phyloP scores from a whole-genome alignment of 2,329 filamentous ascomycete species.

The Gyromitra esculenta region DNA sequence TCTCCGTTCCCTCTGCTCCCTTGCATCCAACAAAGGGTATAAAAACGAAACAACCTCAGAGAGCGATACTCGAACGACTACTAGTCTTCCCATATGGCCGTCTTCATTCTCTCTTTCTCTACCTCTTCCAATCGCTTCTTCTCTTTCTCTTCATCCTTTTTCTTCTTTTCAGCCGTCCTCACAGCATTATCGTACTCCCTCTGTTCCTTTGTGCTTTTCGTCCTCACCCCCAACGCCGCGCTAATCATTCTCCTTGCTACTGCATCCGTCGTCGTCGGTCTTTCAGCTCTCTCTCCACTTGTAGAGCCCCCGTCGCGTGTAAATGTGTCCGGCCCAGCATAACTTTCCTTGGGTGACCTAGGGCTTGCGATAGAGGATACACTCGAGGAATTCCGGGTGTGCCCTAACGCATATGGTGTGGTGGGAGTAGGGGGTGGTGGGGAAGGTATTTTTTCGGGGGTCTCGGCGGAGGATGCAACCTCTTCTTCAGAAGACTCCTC shows the following conservation, averaged over 20 bases:
- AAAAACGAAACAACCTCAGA: constrained; percentile 3
- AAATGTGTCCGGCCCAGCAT: constrained; percentile 43
- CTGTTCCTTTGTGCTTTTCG: constrained; percentile 87
- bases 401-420: constrained; percentile 32
- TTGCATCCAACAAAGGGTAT: not conserved
- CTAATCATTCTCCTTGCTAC: constrained; percentile 91
- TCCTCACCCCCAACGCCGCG: constrained; percentile 82
- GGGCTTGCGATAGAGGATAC: constrained; percentile 26
- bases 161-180: constrained; percentile 83
- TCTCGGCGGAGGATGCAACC: constrained; percentile 46
- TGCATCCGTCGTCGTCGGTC: constrained; percentile 82
- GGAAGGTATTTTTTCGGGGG: constrained; percentile 53
- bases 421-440: constrained; percentile 55
- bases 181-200: constrained; percentile 83
- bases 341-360: constrained; percentile 32
- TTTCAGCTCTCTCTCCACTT: constrained; percentile 56
- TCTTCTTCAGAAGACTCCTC: constrained; percentile 60
- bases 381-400: constrained; percentile 37
- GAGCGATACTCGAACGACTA: not conserved
- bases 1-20: not conserved
- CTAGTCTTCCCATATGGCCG: constrained; percentile 84
- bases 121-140: constrained; percentile 70
- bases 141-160: constrained; percentile 75
- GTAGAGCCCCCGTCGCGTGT: constrained; percentile 18
- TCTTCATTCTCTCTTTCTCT: constrained; percentile 77